phyloP scores from a whole-genome alignment of 1,284 basidiomycete species.

The Leccinum solheimii region DNA sequence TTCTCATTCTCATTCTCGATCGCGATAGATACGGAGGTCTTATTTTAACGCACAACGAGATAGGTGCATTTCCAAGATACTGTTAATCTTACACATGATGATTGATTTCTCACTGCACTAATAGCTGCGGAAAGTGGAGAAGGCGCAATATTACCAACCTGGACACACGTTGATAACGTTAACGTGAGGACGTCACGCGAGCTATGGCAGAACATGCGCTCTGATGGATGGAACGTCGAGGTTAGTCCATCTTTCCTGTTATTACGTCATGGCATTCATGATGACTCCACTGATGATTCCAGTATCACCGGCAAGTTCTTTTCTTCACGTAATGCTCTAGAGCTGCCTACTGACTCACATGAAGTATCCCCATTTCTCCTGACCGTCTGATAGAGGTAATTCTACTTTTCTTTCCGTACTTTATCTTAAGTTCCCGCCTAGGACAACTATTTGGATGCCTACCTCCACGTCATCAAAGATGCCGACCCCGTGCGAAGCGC shows the following conservation, averaged over 20 bases:
- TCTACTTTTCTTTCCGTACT: neutral
- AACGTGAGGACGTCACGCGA: constrained; percentile 90
- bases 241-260: constrained; percentile 37
- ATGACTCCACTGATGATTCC: neutral
- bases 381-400: constrained; percentile 81
- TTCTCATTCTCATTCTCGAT: constrained; percentile 7
- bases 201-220: constrained; percentile 79
- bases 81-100: neutral
- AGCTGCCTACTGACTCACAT: constrained; percentile 3
- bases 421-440: constrained; percentile 31
- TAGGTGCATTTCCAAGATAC: constrained; percentile 46
- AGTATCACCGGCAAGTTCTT: constrained; percentile 62
- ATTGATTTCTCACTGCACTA: constrained; percentile 5
- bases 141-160: constrained; percentile 87
- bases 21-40: constrained; percentile 79
- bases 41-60: constrained; percentile 91
- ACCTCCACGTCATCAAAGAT: constrained; percentile 79
- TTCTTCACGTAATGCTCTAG: constrained; percentile 11
- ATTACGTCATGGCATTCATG: constrained; percentile 10
- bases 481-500: constrained; percentile 82
- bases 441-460: constrained; percentile 95
- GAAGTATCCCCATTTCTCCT: constrained; percentile 89
- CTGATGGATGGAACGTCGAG: constrained; percentile 88
- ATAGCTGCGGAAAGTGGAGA: constrained; percentile 68
- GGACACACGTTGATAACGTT: constrained; percentile 87